A percentile compares a stretch with the other conserved stretches of the same genome.
These are phyloP conservation scores for Syzygium grande DNA, from an alignment of 345 rosid species.

Conservation along the genomic window DNA sequence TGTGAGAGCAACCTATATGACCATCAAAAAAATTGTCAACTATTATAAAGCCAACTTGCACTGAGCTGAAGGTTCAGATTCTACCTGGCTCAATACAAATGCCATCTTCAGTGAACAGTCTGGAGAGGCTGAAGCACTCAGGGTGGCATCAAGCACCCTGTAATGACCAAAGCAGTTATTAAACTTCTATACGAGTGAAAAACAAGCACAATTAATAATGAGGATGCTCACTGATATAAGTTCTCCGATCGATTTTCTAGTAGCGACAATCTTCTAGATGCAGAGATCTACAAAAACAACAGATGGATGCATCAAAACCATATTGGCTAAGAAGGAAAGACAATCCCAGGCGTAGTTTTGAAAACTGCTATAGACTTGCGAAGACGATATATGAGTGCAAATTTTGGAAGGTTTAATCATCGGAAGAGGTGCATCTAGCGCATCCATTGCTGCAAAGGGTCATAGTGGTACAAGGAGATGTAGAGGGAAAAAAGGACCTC, in stretches of 20 bases:
- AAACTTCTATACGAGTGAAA: slow-evolving; percentile 7
- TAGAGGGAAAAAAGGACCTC: slow-evolving; percentile 42
- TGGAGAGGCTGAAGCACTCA: slow-evolving; percentile 87
- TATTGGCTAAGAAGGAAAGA: neutral
- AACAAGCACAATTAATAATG: slow-evolving; percentile 1
- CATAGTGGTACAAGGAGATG: neutral
- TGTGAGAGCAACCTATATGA: slow-evolving; percentile 82
- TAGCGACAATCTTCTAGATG: slow-evolving; percentile 63
- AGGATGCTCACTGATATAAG: slow-evolving; percentile 58
- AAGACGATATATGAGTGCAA: neutral
- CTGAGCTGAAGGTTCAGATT: neutral
- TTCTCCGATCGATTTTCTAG: slow-evolving; percentile 72
- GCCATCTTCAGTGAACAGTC: slow-evolving; percentile 96
- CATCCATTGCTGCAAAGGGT: neutral
- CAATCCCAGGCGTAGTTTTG: neutral
- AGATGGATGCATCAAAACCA: neutral
- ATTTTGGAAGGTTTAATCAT: neutral
- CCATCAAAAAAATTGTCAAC: slow-evolving; percentile 2
- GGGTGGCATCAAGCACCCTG: slow-evolving; percentile 91
- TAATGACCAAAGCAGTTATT: slow-evolving; percentile 19
- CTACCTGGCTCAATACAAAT: slow-evolving; percentile 69
- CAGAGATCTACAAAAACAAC: slow-evolving; percentile 48
- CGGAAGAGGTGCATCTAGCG: neutral
- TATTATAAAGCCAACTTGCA: neutral
- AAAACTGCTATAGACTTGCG: neutral